A percentile compares a stretch with the other conserved stretches of the same genome.
phyloP scores from a whole-genome alignment of 352 stramenopile genomes.

The Phytophthora sojae region DNA sequence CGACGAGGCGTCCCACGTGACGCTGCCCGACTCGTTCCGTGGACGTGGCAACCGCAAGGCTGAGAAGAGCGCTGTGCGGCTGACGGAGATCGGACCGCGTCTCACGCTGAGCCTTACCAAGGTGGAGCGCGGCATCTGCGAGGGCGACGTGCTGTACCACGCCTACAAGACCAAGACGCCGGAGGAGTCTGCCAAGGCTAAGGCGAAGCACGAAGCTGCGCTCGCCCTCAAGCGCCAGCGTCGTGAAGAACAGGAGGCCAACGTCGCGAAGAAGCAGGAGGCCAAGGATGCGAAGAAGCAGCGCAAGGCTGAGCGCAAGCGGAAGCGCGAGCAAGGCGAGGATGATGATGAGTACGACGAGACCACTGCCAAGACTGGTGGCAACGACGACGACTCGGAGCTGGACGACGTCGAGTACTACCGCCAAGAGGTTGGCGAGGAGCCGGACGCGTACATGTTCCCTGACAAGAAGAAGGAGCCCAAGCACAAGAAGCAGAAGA shows the following conservation, averaged over 20 bases:
- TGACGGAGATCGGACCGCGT: conserved; percentile 97
- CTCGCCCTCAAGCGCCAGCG: conserved; percentile 84
- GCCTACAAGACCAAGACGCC: conserved; percentile 91
- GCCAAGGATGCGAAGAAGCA: conserved; percentile 82
- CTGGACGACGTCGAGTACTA: conserved; percentile 86
- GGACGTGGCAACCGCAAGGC: conserved; percentile 93
- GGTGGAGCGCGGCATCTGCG: conserved; percentile 96
- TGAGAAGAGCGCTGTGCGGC: conserved; percentile 94
- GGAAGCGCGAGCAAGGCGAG: conserved; percentile 52
- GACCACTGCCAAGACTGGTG: conserved; percentile 37
- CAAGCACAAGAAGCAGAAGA: conserved; percentile 60
- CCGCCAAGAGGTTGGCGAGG: conserved; percentile 82
- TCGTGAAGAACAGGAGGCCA: conserved; percentile 89
- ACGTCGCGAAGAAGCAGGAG: conserved; percentile 91
- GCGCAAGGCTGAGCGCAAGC: conserved; percentile 70
- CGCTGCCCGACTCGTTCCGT: conserved; percentile 92
- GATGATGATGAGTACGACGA: conserved; percentile 61
- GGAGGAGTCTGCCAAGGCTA: conserved; percentile 81
- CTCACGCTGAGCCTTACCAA: conserved; percentile 96
- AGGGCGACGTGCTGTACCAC: conserved; percentile 98
- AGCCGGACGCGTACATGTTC: conserved; percentile 86
- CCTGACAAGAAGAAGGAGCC: conserved; percentile 47
- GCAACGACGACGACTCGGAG: conserved; percentile 65
- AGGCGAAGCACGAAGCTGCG: conserved; percentile 79
- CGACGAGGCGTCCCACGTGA: conserved; percentile 93